Evolutionary conservation across 2,329 filamentous ascomycete genomes (phyloP).

Genomic region (Diaporthe ampelina): DNA sequence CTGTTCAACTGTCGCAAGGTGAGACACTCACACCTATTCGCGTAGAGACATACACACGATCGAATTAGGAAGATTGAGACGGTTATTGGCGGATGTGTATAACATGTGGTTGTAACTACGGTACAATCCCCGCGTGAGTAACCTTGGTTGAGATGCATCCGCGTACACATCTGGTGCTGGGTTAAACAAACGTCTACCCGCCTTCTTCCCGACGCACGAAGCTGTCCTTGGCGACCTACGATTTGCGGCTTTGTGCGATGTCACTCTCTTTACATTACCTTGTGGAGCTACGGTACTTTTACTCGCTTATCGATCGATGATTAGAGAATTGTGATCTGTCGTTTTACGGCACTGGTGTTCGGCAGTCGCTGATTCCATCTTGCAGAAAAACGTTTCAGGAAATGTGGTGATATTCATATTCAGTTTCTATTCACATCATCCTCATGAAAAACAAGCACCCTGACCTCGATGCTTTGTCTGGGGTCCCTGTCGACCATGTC

Average conservation of each 20-base stretch:
- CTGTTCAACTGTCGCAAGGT: neutral
- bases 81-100: neutral
- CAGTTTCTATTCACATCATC: neutral
- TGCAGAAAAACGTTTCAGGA: neutral
- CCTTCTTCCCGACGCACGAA: neutral
- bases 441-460: conserved; percentile 15
- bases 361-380: no score
- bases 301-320: no score
- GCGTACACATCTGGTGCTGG: conserved; percentile 9
- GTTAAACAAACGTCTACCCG: neutral
- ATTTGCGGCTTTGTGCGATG: no score
- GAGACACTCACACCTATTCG: neutral
- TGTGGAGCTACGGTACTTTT: no score
- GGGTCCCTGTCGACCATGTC: conserved; percentile 9
- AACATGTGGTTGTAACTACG: no score
- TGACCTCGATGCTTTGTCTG: conserved; percentile 37
- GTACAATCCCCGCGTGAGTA: neutral
- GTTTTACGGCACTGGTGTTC: neutral
- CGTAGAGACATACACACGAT: neutral
- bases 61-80: neutral
- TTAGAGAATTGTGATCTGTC: neutral
- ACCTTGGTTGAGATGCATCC: neutral
- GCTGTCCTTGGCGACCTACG: neutral
- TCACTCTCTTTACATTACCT: neutral
- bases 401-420: neutral